Evolutionary conservation across 441 rosid genomes (phyloP), one percentile per base, ranked within the genome.

Genomic region (Erodium texanum): DNA sequence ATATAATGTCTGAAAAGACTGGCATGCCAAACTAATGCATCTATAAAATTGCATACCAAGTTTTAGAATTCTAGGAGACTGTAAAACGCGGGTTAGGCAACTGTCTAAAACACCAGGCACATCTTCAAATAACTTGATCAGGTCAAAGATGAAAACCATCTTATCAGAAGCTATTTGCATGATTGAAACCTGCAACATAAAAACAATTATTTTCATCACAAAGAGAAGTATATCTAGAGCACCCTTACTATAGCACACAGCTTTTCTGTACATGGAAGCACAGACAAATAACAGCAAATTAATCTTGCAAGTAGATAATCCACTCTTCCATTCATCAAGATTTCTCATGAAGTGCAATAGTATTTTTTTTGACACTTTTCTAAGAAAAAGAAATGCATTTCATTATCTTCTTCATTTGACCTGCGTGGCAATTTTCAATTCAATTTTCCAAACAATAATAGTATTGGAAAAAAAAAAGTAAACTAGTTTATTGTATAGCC

Each of bases 151-250:
- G 86, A 88, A 93, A 73, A 86, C 85, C 77, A 72, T 83, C 82
- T 70, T 81, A 64, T 85, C 87, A 32, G 88, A 79, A 73, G 96
- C 91, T 76, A 93, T 85, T 83, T 93, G 98, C 88, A 93, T 83
- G 68, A 93, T 86, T 68, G 99, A 89, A 77, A 93, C 99, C 99
- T 93, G 96, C 72, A 76, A 81, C 43, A 77, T 36, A 20, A 62
- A 75, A 32, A 70, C 3, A 38, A 9, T 1, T 20, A 62, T 10
- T 27, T 56, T 77, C 38, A 68, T 43, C 67, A 59, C 20, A 72
- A 62, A 65, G 41, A 66, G 45, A 38, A 7, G 45, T 38, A 38
- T 38, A 38, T 7, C 0, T 1, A 18, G 18, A 9, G 22, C 11
- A 54, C 29, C 4, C 29, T 27, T 27, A 27, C 29, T 27, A 27